phyloP scores from a whole-genome alignment of 306 rosid species.

The Begonia loranthoides region DNA sequence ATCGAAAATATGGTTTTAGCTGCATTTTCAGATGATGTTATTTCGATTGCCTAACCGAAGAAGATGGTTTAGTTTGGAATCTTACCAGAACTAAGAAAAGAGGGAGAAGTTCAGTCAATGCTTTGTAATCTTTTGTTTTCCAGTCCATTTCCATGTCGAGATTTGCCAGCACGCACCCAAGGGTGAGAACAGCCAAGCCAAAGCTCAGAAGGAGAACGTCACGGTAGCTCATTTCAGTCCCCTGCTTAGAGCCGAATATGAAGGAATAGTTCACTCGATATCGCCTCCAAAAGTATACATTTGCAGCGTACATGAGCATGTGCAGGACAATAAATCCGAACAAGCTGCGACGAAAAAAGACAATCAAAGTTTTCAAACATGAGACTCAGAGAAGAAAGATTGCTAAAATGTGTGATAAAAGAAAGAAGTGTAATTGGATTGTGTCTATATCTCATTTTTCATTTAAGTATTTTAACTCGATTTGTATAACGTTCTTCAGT shows the following conservation, averaged over 20 bases:
- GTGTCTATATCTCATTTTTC: too few relatives aligned
- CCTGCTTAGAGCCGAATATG: conserved; percentile 67
- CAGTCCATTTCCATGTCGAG: conserved; percentile 71
- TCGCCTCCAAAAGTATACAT: conserved; percentile 42
- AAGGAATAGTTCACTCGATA: conserved; percentile 53
- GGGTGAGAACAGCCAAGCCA: conserved; percentile 31
- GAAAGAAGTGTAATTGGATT: too few relatives aligned
- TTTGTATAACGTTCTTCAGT: too few relatives aligned
- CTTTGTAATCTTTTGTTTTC: conserved; percentile 25
- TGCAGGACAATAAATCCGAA: conserved; percentile 54
- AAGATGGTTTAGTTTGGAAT: not conserved
- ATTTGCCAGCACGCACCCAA: conserved; percentile 45
- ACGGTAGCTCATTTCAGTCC: conserved; percentile 39
- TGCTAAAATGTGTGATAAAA: not conserved
- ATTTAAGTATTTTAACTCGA: too few relatives aligned
- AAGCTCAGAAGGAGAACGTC: conserved; percentile 36
- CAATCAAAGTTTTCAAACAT: conserved; percentile 1
- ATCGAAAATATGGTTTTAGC: not conserved
- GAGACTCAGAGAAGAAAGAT: not conserved
- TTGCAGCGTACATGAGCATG: conserved; percentile 53
- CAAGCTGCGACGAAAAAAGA: conserved; percentile 31
- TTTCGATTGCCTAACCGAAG: not conserved
- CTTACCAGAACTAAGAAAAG: conserved; percentile 43
- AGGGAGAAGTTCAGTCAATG: conserved; percentile 50
- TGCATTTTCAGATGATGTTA: not conserved